These are phyloP conservation scores for Coemansia sp. DNA, from an alignment of 192 early-diverging fungal species.

Conservation along the genomic window DNA sequence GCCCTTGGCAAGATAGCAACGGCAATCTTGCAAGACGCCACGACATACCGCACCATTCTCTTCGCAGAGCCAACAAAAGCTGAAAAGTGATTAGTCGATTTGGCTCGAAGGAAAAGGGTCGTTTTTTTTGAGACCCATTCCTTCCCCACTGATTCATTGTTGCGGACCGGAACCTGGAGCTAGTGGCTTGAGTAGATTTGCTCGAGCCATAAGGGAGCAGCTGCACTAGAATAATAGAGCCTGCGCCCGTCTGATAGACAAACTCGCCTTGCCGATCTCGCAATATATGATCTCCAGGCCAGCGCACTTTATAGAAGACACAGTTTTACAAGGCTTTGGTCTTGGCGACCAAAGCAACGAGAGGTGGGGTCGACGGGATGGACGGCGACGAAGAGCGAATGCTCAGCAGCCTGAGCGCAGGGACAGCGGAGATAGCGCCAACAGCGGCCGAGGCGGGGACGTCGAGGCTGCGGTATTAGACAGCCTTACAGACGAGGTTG, in stretches of 20 bases:
- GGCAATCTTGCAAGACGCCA: background rate
- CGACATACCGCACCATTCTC: background rate
- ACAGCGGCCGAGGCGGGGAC: background rate
- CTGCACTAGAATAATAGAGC: slow-evolving; percentile 3
- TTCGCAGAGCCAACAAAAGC: background rate
- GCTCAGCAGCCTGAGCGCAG: background rate
- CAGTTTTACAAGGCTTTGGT: slow-evolving; percentile 4
- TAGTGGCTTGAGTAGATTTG: background rate
- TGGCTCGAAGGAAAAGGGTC: background rate
- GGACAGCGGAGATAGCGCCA: background rate
- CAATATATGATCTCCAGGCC: slow-evolving; percentile 8
- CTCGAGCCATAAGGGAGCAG: slow-evolving; percentile 9
- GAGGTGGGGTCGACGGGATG: background rate
- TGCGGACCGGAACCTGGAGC: background rate
- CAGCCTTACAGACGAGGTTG: slow-evolving; percentile 21
- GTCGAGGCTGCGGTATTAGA: slow-evolving; percentile 8
- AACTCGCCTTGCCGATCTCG: background rate
- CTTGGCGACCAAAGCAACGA: slow-evolving; percentile 1
- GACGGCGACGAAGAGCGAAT: slow-evolving; percentile 7
- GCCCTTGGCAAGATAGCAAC: slow-evolving; percentile 13
- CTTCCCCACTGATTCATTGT: background rate
- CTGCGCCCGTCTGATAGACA: slow-evolving; percentile 1
- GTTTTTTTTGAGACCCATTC: background rate
- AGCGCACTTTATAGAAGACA: background rate
- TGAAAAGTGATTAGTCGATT: background rate